These are phyloP conservation scores for Aspergillus sp. DNA, from an alignment of 2,329 filamentous ascomycete species.

Conservation along the genomic window DNA sequence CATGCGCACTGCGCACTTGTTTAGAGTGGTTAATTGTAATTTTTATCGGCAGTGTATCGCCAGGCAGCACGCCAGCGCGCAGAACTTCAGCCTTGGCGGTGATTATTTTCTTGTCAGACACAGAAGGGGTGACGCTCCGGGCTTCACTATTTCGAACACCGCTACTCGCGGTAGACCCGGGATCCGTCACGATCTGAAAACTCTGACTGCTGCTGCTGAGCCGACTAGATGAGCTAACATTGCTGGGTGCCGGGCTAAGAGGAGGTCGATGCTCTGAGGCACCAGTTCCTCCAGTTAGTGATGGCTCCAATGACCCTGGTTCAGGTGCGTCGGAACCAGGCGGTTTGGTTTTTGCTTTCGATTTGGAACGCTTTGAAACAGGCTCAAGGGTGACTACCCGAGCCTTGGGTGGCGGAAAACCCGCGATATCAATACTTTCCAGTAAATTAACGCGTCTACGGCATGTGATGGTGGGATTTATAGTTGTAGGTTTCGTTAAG, in stretches of 20 bases:
- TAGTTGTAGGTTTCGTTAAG: slow-evolving; percentile 82
- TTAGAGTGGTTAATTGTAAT: slow-evolving; percentile 87
- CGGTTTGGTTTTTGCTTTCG: slow-evolving; percentile 54
- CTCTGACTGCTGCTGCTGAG: slow-evolving; percentile 64
- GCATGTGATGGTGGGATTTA: slow-evolving; percentile 75
- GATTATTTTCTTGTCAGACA: slow-evolving; percentile 77
- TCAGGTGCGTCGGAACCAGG: slow-evolving; percentile 44
- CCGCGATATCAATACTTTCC: slow-evolving; percentile 81
- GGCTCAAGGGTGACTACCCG: slow-evolving; percentile 85
- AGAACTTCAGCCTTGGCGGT: slow-evolving; percentile 81
- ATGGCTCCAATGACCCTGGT: slow-evolving; percentile 46
- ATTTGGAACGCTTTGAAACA: slow-evolving; percentile 68
- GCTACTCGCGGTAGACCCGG: slow-evolving; percentile 37
- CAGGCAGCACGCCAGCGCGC: slow-evolving; percentile 79
- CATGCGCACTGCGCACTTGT: slow-evolving; percentile 83
- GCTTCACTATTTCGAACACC: slow-evolving; percentile 48
- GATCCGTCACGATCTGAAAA: slow-evolving; percentile 53
- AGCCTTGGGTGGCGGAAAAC: slow-evolving; percentile 70
- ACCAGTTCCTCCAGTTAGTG: slow-evolving; percentile 36
- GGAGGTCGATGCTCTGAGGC: slow-evolving; percentile 40
- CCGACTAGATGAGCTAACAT: slow-evolving; percentile 69
- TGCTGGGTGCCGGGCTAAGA: slow-evolving; percentile 58
- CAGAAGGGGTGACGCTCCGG: slow-evolving; percentile 51
- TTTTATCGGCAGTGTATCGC: slow-evolving; percentile 76
- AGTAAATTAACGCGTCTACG: slow-evolving; percentile 77